Percentiles rank a stretch among this genome's conserved stretches.
These are phyloP conservation scores for Leucosporidium scottii DNA, from an alignment of 768 basidiomycete species.

Conservation along the genomic window DNA sequence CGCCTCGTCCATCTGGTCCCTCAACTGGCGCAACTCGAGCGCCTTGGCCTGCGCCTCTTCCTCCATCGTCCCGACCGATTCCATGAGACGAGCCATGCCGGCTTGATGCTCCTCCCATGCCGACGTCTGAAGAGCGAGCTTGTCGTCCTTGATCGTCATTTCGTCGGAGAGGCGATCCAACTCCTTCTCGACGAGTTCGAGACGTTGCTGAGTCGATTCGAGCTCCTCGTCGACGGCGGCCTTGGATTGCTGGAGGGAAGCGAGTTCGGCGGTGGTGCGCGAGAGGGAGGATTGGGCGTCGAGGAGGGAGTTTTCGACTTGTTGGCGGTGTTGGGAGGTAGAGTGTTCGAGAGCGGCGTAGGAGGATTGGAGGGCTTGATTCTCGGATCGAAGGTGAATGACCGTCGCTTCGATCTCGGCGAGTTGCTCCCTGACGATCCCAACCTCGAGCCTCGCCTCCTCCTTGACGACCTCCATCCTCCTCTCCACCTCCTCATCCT, in stretches of 20 bases:
- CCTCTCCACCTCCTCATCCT: constrained; percentile 7
- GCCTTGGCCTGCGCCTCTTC: not conserved
- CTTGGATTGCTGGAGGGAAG: not conserved
- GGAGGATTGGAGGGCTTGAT: not conserved
- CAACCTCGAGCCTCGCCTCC: not conserved
- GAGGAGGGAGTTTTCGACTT: not conserved
- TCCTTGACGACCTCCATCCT: not conserved
- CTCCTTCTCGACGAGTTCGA: constrained; percentile 8
- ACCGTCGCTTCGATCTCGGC: constrained; percentile 7
- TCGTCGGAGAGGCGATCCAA: not conserved
- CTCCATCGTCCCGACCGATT: constrained; percentile 4
- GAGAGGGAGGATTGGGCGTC: not conserved
- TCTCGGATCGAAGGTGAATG: not conserved
- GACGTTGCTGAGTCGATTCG: not conserved
- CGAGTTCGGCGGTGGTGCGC: not conserved
- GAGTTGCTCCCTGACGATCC: constrained; percentile 1
- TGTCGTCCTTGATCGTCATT: not conserved
- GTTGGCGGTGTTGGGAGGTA: too few relatives aligned
- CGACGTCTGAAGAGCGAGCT: not conserved
- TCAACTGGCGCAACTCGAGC: not conserved
- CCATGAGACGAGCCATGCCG: constrained; percentile 14
- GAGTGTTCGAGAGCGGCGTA: too few relatives aligned
- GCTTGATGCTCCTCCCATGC: not conserved
- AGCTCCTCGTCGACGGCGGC: constrained; percentile 14
- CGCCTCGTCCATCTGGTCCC: not conserved